phyloP scores from a whole-genome alignment of 164 flowering plant genomes.

The Chimonanthus salicifolius region DNA sequence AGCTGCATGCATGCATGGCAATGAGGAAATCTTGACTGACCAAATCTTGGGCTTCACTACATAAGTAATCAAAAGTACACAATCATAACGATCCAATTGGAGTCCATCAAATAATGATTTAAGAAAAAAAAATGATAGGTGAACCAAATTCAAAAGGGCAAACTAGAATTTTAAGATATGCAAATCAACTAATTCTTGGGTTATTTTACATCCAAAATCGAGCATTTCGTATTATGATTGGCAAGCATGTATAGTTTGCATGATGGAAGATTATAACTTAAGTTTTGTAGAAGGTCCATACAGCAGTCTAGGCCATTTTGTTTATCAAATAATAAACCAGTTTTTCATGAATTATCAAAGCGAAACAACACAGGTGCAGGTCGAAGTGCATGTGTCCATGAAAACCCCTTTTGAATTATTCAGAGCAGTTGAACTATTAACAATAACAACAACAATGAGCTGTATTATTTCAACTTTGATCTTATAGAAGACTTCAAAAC shows the following conservation, averaged over 20 bases:
- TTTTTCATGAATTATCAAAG: no score
- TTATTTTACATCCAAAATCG: background rate
- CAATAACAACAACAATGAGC: no score
- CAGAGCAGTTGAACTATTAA: no score
- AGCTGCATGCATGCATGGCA: background rate
- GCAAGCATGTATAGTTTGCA: background rate
- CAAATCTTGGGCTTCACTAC: background rate
- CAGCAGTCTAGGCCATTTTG: background rate
- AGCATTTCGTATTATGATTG: background rate
- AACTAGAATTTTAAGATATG: background rate
- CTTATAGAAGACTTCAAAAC: no score
- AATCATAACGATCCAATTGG: background rate
- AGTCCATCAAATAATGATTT: background rate
- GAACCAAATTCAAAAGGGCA: background rate
- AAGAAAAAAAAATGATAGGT: background rate
- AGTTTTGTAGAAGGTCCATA: background rate
- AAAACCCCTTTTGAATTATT: no score
- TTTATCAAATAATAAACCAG: no score
- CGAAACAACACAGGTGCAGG: background rate
- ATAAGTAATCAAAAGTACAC: background rate
- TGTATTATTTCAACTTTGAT: no score
- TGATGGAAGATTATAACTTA: background rate
- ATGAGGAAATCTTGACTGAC: background rate
- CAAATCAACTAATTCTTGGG: background rate
- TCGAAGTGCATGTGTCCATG: no score